Conservation (phyloP, 495 filamentous ascomycete genomes). For the Hypoxylon fuscum region DNA sequence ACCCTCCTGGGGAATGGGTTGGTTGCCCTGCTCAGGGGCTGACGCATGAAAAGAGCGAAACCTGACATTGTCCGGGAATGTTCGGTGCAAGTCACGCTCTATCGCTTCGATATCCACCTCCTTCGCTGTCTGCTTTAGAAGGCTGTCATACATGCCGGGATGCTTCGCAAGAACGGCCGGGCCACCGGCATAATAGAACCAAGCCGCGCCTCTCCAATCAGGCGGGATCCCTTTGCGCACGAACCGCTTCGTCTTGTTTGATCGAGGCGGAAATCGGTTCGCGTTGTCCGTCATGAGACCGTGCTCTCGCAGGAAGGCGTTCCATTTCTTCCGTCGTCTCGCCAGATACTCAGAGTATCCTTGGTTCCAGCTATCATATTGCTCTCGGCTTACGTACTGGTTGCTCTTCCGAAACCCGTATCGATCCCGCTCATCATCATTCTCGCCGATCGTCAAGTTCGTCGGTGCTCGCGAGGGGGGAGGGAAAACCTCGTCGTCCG, state of each 20-base stretch:
- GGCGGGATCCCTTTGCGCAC: constrained; percentile 95
- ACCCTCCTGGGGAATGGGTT: constrained; percentile 36
- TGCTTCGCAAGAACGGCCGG: constrained; percentile 77
- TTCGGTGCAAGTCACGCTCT: constrained; percentile 92
- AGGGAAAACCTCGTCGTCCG: constrained; percentile 38
- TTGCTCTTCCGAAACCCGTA: constrained; percentile 94
- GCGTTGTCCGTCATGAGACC: constrained; percentile 77
- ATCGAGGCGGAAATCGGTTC: constrained; percentile 78
- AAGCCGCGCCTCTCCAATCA: constrained; percentile 90
- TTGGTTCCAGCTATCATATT: constrained; percentile 85
- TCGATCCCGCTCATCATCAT: constrained; percentile 67
- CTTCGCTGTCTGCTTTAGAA: constrained; percentile 70
- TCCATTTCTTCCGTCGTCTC: constrained; percentile 83
- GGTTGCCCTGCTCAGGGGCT: constrained; percentile 40
- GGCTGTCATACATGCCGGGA: constrained; percentile 73
- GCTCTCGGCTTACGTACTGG: constrained; percentile 74
- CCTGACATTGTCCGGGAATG: constrained; percentile 92
- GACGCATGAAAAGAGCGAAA: constrained; percentile 58
- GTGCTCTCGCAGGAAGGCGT: constrained; percentile 75
- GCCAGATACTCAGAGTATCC: constrained; percentile 74
- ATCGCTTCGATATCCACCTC: constrained; percentile 86
- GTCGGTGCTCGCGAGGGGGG: constrained; percentile 39
- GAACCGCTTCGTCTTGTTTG: constrained; percentile 84
- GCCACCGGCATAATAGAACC: constrained; percentile 98
- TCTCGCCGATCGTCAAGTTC: constrained; percentile 30